These are phyloP conservation scores for Nemania sp. DNA, from an alignment of 2,329 filamentous ascomycete genomes.

Conservation along the genomic window DNA sequence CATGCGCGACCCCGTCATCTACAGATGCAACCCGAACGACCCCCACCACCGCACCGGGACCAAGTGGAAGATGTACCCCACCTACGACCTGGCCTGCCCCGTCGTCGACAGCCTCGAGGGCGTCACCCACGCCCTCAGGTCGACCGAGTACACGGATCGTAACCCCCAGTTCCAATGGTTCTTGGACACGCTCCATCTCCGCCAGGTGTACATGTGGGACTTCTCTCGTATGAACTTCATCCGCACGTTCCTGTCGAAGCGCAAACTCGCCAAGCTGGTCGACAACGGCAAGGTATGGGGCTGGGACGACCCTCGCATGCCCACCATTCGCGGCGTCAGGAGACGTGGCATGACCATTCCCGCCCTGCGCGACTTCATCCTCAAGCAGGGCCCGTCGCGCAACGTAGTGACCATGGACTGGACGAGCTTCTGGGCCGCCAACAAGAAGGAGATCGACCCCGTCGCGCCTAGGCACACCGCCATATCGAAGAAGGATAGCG, in stretches of 20 bases:
- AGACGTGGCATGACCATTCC: slow-evolving; percentile 79
- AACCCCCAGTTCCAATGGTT: slow-evolving; percentile 90
- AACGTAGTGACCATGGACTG: slow-evolving; percentile 86
- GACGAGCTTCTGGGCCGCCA: slow-evolving; percentile 72
- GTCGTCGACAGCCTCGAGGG: slow-evolving; percentile 81
- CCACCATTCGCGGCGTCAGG: slow-evolving; percentile 78
- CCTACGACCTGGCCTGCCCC: slow-evolving; percentile 85
- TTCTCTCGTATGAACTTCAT: slow-evolving; percentile 86
- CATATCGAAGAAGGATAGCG: slow-evolving; percentile 70
- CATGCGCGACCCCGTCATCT: slow-evolving; percentile 95
- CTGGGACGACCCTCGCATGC: slow-evolving; percentile 88
- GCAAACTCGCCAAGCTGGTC: slow-evolving; percentile 83
- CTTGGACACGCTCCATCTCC: slow-evolving; percentile 72
- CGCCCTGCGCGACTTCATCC: slow-evolving; percentile 80
- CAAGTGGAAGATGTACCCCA: slow-evolving; percentile 85
- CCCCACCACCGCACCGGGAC: slow-evolving; percentile 78
- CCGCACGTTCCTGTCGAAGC: slow-evolving; percentile 80
- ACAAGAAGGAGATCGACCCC: slow-evolving; percentile 84
- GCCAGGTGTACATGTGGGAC: slow-evolving; percentile 82
- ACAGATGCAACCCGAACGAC: slow-evolving; percentile 78
- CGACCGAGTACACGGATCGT: slow-evolving; percentile 85
- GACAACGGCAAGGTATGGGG: slow-evolving; percentile 76
- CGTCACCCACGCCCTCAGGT: slow-evolving; percentile 80
- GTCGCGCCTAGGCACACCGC: slow-evolving; percentile 75
- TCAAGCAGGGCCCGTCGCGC: slow-evolving; percentile 81